phyloP scores from a whole-genome alignment of 139 green algal species.

The Chlamydomonas incerta region DNA sequence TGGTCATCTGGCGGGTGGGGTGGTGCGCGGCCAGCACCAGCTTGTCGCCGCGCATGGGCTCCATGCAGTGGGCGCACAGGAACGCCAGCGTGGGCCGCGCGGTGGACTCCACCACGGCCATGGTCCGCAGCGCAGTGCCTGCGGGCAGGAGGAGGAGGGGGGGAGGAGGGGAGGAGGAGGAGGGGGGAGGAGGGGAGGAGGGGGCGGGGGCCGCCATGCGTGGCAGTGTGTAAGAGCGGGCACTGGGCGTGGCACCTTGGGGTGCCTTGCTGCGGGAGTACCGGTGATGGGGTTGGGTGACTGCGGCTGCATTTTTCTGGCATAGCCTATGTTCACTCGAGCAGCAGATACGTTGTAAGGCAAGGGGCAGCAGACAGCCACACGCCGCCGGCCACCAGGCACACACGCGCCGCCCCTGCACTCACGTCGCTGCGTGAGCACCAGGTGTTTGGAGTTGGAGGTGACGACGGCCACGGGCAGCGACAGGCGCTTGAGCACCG shows the following conservation, averaged over 20 bases:
- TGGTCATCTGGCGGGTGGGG: conserved; percentile 38
- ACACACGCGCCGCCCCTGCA: too few species aligned
- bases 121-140: conserved; percentile 32
- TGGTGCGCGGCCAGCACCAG: conserved; percentile 51
- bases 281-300: too few species aligned
- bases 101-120: conserved; percentile 53
- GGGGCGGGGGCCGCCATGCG: too few species aligned
- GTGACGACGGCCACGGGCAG: conserved; percentile 53
- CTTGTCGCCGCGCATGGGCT: conserved; percentile 49
- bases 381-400: neutral
- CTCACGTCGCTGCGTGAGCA: conserved; percentile 23
- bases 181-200: too few species aligned
- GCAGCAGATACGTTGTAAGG: neutral
- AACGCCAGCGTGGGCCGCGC: conserved; percentile 39
- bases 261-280: too few species aligned
- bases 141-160: too few species aligned
- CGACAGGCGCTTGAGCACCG: conserved; percentile 28
- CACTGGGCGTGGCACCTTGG: too few species aligned
- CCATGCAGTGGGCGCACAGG: conserved; percentile 40
- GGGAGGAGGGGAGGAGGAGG: too few species aligned
- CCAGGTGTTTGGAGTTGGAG: conserved; percentile 42
- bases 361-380: neutral
- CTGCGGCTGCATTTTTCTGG: neutral
- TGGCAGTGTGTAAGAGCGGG: too few species aligned
- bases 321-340: too few species aligned